These are phyloP conservation scores for Populus hybrid DNA, from an alignment of 441 rosid genomes.

Conservation along the genomic window DNA sequence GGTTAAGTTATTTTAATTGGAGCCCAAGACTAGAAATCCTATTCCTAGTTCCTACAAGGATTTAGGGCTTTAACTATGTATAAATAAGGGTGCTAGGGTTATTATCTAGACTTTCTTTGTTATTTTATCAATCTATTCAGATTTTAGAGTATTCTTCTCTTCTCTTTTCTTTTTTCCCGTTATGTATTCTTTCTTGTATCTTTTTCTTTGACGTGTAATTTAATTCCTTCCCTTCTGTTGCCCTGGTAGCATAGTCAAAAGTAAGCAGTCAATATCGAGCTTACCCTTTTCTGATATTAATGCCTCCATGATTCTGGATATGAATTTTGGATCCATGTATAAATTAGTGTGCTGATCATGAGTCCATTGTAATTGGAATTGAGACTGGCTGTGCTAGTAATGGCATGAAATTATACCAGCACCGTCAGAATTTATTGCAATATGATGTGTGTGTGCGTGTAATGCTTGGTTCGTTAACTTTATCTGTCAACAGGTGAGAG, in stretches of 20 bases:
- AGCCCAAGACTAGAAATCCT: background rate
- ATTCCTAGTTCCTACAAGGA: background rate
- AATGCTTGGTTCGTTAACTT: background rate
- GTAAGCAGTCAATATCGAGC: background rate
- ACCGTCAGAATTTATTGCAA: background rate
- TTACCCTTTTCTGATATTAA: background rate
- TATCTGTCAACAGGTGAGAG: slow-evolving; percentile 51
- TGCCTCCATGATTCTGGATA: background rate
- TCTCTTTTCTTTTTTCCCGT: too few relatives aligned
- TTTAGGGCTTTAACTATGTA: background rate
- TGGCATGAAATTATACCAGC: background rate
- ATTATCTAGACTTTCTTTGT: background rate
- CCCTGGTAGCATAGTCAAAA: background rate
- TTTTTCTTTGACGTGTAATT: background rate
- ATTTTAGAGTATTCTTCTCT: background rate
- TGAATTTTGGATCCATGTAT: background rate
- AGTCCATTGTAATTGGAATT: background rate
- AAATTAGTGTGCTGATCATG: background rate
- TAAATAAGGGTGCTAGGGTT: background rate
- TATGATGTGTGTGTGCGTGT: background rate
- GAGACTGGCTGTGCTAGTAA: background rate
- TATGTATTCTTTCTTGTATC: background rate
- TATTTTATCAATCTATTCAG: too few relatives aligned
- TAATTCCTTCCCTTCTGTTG: background rate
- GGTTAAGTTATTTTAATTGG: background rate